Conservation (phyloP, 2,329 filamentous ascomycete genomes). For the Drechslerella dactyloides region DNA sequence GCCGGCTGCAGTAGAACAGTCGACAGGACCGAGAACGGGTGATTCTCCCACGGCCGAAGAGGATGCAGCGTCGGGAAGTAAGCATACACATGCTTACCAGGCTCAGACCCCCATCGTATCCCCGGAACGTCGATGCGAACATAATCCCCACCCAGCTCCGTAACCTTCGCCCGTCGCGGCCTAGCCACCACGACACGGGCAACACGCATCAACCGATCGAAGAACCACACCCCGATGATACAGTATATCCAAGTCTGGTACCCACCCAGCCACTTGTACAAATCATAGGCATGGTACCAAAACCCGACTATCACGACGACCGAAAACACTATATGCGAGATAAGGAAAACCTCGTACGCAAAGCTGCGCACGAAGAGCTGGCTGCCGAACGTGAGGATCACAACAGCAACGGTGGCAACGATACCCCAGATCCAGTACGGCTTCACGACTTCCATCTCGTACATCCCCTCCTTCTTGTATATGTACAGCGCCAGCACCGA, state of each 20-base stretch:
- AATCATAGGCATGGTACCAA: slow-evolving; percentile 60
- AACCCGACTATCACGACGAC: slow-evolving; percentile 60
- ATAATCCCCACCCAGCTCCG: slow-evolving; percentile 56
- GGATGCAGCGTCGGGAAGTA: slow-evolving; percentile 63
- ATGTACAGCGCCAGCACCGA: slow-evolving; percentile 59
- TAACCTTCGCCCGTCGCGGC: slow-evolving; percentile 58
- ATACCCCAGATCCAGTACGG: slow-evolving; percentile 62
- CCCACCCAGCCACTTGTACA: slow-evolving; percentile 56
- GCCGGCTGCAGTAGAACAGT: slow-evolving; percentile 52
- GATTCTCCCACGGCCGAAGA: slow-evolving; percentile 63
- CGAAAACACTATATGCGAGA: slow-evolving; percentile 58
- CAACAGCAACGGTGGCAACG: slow-evolving; percentile 58
- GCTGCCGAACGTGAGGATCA: slow-evolving; percentile 56
- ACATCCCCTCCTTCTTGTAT: slow-evolving; percentile 55
- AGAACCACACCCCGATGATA: slow-evolving; percentile 60
- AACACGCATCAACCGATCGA: slow-evolving; percentile 61
- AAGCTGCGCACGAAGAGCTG: slow-evolving; percentile 58
- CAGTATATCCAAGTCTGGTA: slow-evolving; percentile 63
- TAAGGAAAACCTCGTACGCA: slow-evolving; percentile 61
- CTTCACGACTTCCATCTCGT: slow-evolving; percentile 54
- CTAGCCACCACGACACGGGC: slow-evolving; percentile 58
- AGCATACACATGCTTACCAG: slow-evolving; percentile 60
- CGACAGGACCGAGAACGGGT: slow-evolving; percentile 63
- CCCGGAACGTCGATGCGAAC: slow-evolving; percentile 60
- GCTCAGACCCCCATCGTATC: slow-evolving; percentile 56